Evolutionary conservation across 2,329 filamentous ascomycete species (phyloP).

Genomic region (Lasiodiplodia gonubiensis): DNA sequence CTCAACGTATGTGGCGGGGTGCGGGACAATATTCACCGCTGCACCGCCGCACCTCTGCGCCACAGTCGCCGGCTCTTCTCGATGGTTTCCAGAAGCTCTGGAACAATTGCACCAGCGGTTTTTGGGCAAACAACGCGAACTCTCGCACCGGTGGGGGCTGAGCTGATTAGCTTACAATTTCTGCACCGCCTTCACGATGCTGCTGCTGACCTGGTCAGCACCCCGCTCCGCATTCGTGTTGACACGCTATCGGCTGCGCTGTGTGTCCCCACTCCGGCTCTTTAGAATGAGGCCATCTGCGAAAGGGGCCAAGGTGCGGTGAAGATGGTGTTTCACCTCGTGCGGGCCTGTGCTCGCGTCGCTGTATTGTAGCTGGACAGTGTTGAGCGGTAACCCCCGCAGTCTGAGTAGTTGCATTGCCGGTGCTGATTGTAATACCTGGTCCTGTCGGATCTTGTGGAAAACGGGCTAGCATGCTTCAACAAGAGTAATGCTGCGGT

Average conservation of each 20-base stretch:
- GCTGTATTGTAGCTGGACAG: background rate
- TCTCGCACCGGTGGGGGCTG: background rate
- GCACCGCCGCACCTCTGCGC: conserved; percentile 3
- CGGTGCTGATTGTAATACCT: background rate
- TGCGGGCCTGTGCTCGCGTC: background rate
- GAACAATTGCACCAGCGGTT: background rate
- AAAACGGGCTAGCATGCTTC: background rate
- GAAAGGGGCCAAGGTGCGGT: conserved; percentile 18
- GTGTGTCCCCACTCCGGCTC: conserved; percentile 8
- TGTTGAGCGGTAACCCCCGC: background rate
- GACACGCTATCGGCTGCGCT: background rate
- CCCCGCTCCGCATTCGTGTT: conserved; percentile 12
- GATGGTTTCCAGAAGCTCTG: conserved; percentile 5
- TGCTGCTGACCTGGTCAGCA: background rate
- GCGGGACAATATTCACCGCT: background rate
- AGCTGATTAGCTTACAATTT: background rate
- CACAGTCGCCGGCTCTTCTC: background rate
- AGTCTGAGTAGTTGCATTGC: background rate
- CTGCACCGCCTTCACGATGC: background rate
- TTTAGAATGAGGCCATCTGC: conserved; percentile 10
- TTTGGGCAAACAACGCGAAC: background rate
- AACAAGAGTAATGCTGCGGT: background rate
- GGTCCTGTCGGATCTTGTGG: background rate
- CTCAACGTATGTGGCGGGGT: background rate
- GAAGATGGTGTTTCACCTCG: conserved; percentile 18